Conservation (phyloP, 805 yeast genomes). For the Suhomyces faveliae region DNA sequence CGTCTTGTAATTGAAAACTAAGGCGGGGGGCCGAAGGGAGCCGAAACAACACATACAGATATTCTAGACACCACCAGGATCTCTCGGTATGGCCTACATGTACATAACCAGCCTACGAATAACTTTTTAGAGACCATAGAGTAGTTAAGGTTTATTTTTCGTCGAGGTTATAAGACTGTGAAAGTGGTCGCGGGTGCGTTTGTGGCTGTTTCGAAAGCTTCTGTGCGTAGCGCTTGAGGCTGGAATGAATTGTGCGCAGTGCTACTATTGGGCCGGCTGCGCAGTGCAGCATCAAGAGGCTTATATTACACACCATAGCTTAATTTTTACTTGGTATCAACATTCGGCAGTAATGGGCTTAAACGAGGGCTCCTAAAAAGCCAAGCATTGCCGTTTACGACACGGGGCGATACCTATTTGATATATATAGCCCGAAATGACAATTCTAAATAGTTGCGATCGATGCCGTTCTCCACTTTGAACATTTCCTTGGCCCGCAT, state of each 20-base stretch:
- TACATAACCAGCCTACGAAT: not conserved
- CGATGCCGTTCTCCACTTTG: not conserved
- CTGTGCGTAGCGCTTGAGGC: slow-evolving; percentile 2
- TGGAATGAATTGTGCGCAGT: slow-evolving; percentile 1
- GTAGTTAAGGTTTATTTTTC: not conserved
- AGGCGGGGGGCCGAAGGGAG: not conserved
- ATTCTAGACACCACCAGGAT: not conserved
- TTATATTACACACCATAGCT: not conserved
- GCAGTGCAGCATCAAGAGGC: not conserved
- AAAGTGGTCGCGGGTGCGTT: not conserved
- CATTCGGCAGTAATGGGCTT: not conserved
- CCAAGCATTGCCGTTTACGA: not conserved
- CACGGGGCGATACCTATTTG: not conserved
- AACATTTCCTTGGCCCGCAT: not conserved
- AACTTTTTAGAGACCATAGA: not conserved
- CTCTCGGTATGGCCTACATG: not conserved
- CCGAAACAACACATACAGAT: not conserved
- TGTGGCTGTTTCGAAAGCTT: slow-evolving; percentile 1
- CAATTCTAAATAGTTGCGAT: not conserved
- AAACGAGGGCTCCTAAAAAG: not conserved
- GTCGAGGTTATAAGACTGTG: not conserved
- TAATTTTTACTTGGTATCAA: not conserved
- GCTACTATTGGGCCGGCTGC: not conserved
- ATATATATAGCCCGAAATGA: not conserved
- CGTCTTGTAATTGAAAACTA: not conserved